Evolutionary conservation across 768 basidiomycete species (phyloP), one percentile per base, ranked within the genome.

Genomic region (Hygrocybe punicea): DNA sequence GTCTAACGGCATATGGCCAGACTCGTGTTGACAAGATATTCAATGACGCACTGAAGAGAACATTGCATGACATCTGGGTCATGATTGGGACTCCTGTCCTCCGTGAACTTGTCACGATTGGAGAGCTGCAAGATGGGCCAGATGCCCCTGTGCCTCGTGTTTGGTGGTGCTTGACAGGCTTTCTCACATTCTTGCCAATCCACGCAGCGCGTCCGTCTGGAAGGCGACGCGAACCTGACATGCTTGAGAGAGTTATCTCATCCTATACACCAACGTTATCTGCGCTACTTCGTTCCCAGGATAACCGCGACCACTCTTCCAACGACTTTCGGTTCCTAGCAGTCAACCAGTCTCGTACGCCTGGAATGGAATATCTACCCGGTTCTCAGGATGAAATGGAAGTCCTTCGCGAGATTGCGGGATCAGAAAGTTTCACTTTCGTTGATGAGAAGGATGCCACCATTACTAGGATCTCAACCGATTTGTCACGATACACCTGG

Each of bases 131-230:
- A 29, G 29, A 29, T 4, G 29, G 4, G 4, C 29, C 29, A 29
- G 29, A 29, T 42, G 10, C 16, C 40, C 24, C 47, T 48, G 5
- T 4, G 6, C 47, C 4, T 48, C 19, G 47, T 6, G 21, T 48
- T 19, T 48, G 47, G 47, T 63, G 62, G 59, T 60, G 59, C 46
- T 48, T 47, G 6, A 58, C 57, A 16, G 59, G 59, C 5, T 35
- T 51, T n/a, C 57, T 65, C 50, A 35, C 62, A 1, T 61, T 59
- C 52, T 49, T 65, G 10, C 60, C 62, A 7, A 47, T 65, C 17
- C 64, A 61, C 37, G 60, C 64, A 2, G 62, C 60, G 39, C 60
- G 60, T 4, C 46, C 52, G 19, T 59, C 57, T 42, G 21, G 21
- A 3, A n/a, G 47, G 17, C 21, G 10, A 35, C 33, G 14, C n/a